Conservation (phyloP, 1,284 basidiomycete species). For the Phlebopus sp. region DNA sequence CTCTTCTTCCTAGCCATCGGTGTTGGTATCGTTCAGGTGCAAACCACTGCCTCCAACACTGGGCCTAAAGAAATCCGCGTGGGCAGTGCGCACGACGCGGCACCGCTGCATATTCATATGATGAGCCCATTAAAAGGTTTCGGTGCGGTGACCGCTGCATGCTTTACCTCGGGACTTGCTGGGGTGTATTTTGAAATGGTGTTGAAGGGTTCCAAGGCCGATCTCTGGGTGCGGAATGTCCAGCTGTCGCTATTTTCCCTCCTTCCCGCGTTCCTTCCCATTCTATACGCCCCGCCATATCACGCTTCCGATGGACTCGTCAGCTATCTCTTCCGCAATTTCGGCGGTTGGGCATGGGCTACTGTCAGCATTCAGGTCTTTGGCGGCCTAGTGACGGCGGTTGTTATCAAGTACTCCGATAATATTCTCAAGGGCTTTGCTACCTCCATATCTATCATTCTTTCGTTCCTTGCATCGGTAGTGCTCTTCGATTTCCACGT, state of each 20-base stretch:
- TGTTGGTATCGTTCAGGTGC: slow-evolving; percentile 90
- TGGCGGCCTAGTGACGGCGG: slow-evolving; percentile 88
- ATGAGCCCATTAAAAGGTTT: slow-evolving; percentile 69
- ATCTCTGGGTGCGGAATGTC: slow-evolving; percentile 78
- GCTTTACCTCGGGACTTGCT: slow-evolving; percentile 77
- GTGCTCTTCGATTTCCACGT: slow-evolving; percentile 87
- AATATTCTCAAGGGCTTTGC: slow-evolving; percentile 96
- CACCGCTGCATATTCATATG: slow-evolving; percentile 40
- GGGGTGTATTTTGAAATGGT: slow-evolving; percentile 86
- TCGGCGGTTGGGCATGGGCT: slow-evolving; percentile 91
- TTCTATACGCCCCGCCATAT: slow-evolving; percentile 50
- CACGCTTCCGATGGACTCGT: slow-evolving; percentile 41
- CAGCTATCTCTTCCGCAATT: slow-evolving; percentile 64
- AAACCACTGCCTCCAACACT: slow-evolving; percentile 40
- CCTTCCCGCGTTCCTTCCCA: slow-evolving; percentile 70
- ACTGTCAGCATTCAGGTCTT: slow-evolving; percentile 89
- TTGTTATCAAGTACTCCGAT: slow-evolving; percentile 87
- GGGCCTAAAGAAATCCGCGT: slow-evolving; percentile 35
- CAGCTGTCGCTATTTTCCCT: slow-evolving; percentile 78
- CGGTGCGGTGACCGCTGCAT: slow-evolving; percentile 67
- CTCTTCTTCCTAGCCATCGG: slow-evolving; percentile 83
- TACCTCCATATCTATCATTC: slow-evolving; percentile 88
- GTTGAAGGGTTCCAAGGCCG: slow-evolving; percentile 65
- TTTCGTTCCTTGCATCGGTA: slow-evolving; percentile 92
- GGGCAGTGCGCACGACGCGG: slow-evolving; percentile 54